Evolutionary conservation across 768 basidiomycete species (phyloP).

Genomic region (Pleurotus tuoliensis): DNA sequence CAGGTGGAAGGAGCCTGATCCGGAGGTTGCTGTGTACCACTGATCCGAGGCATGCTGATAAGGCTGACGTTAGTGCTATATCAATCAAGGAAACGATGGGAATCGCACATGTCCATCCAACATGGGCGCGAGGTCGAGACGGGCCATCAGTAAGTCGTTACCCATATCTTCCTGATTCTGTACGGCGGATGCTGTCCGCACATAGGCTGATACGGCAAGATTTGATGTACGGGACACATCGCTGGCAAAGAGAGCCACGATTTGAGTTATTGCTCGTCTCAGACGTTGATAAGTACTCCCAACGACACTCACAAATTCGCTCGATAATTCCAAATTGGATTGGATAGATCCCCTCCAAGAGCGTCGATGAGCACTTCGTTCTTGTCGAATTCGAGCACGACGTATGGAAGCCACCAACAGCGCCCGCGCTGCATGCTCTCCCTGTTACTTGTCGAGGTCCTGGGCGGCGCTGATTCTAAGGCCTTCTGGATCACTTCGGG

Average conservation of each 20-base stretch:
- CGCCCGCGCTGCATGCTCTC: conserved; percentile 93
- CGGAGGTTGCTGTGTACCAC: conserved; percentile 82
- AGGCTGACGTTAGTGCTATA: conserved; percentile 11
- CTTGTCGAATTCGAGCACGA: conserved; percentile 97
- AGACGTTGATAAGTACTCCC: background rate
- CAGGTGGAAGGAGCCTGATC: conserved; percentile 90
- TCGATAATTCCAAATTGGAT: conserved; percentile 93
- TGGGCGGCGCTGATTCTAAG: conserved; percentile 56
- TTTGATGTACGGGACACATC: conserved; percentile 95
- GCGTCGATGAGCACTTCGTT: conserved; percentile 97
- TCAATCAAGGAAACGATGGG: conserved; percentile 1
- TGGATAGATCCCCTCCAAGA: conserved; percentile 86
- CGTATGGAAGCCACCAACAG: conserved; percentile 95
- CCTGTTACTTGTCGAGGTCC: conserved; percentile 66
- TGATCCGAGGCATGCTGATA: conserved; percentile 80
- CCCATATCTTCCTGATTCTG: conserved; percentile 92
- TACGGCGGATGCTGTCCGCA: conserved; percentile 73
- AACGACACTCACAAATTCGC: conserved; percentile 79
- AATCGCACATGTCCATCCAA: conserved; percentile 69
- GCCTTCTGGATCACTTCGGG: conserved; percentile 86
- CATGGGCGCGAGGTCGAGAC: conserved; percentile 83
- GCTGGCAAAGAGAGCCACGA: conserved; percentile 34
- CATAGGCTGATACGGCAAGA: conserved; percentile 87
- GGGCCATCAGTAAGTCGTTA: conserved; percentile 92
- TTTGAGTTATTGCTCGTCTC: background rate